Base-by-base conservation (phyloP, 2,329 filamentous ascomycete species). In the Talaromyces funiculosus region DNA sequence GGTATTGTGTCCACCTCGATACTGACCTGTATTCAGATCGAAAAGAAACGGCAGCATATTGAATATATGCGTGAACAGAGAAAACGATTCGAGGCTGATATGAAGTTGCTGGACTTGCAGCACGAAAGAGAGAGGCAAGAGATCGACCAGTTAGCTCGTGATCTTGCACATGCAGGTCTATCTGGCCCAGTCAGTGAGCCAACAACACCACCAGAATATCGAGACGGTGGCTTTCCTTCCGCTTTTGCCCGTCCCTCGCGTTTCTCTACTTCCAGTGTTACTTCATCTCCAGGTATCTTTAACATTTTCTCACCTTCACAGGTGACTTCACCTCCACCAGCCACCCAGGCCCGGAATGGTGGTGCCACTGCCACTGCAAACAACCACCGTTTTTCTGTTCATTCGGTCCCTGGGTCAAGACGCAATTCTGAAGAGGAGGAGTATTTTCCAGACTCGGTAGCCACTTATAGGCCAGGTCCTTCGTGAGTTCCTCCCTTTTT, bases 151-250 rank as follows among this genome's bases (percentile, higher is more conserved):
- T 89, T 97, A 79, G 88, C 92, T 69, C 87, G 91, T 67, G 90
- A 94, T 67, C 82, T 95, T 61, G 81, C 81, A 43, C 80, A 84
- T 64, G 81, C 82, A 61, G 75, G 75, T 31, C 66, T 79, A 49
- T 81, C 86, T 63, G 90, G 90, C 58, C 89, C 92, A 69, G 90
- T 95, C 72, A 96, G 90, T 67, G 93, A 97, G 77, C 94, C 94
- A 16, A 97, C 94, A 1, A 99, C 94, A 22, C 94, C 94, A 22
- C 94, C 94, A 33, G 94, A 97, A 74, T 93, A 94, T 74, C 88
- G 87, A 67, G 91, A 96, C 65, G 86, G 85, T 63, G 88, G 87
- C 45, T 93, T 96, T 69, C 86, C 89, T 60, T 86, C 86, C 69
- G 86, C 89, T 66, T 90, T 94, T 71, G 91, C 90, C 59, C 86